A percentile compares a stretch with the other conserved stretches of the same genome.
Evolutionary conservation across 805 yeast genomes (phyloP).

Genomic region (Yarrowia yakushimensis): DNA sequence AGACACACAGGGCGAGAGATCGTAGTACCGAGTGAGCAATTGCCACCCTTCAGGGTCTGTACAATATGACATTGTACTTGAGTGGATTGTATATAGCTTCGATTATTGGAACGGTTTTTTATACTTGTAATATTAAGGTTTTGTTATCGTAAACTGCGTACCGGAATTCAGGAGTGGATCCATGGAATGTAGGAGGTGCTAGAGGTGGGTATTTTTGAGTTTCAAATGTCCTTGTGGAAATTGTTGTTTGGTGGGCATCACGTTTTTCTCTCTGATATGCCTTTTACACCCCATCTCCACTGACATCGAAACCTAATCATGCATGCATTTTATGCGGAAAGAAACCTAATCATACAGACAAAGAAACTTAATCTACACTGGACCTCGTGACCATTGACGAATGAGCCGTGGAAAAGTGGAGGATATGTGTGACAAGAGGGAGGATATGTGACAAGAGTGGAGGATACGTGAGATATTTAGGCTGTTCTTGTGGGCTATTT

Average conservation of each 20-base stretch:
- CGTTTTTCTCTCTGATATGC: too few relatives aligned
- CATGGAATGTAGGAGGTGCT: not conserved
- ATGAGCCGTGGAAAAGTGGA: not conserved
- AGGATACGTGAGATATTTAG: too few relatives aligned
- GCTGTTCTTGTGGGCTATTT: too few relatives aligned
- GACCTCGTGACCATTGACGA: conserved; percentile 1
- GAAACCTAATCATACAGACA: too few relatives aligned
- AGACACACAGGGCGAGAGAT: conserved; percentile 13
- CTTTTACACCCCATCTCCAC: not conserved
- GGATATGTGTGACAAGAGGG: too few relatives aligned
- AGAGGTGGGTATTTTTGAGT: not conserved
- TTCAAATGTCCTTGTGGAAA: not conserved
- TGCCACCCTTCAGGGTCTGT: conserved; percentile 24
- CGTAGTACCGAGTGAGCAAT: conserved; percentile 22
- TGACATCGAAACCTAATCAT: too few relatives aligned
- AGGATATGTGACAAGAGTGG: too few relatives aligned
- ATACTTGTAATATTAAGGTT: not conserved
- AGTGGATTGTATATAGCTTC: not conserved
- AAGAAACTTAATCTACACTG: not conserved
- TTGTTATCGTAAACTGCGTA: not conserved
- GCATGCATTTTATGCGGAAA: too few relatives aligned
- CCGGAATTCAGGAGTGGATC: not conserved
- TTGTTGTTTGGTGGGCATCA: too few relatives aligned
- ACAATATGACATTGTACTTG: conserved; percentile 6
- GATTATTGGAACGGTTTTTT: not conserved